phyloP scores from a whole-genome alignment of 257 asterid genomes.

The Nicotiana otophora region DNA sequence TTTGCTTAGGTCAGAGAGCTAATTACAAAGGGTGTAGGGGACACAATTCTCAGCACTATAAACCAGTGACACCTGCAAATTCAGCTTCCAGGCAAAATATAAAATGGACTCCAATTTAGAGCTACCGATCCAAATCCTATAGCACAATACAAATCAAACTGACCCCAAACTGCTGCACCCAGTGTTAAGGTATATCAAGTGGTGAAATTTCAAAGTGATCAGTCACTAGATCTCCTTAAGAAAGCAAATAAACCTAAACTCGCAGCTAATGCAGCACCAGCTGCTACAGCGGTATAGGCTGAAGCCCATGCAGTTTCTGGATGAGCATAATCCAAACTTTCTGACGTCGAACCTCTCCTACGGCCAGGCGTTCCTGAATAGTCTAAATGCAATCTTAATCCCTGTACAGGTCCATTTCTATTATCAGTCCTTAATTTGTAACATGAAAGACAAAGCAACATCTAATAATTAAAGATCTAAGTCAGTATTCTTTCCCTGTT shows the following conservation, averaged over 20 bases:
- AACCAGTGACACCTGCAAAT: not conserved
- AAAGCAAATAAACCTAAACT: slow-evolving; percentile 68
- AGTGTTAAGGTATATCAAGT: not conserved
- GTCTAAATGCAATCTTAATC: slow-evolving; percentile 74
- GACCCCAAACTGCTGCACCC: not conserved
- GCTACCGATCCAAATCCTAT: not conserved
- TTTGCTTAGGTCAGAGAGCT: not conserved
- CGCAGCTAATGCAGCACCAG: slow-evolving; percentile 86
- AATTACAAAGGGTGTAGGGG: not conserved
- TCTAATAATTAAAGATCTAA: not conserved
- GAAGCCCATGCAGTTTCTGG: slow-evolving; percentile 59
- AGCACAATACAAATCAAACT: not conserved
- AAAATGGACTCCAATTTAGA: not conserved
- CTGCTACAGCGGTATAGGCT: slow-evolving; percentile 71
- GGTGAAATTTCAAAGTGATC: slow-evolving; percentile 4
- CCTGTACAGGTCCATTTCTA: slow-evolving; percentile 36
- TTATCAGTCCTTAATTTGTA: not conserved
- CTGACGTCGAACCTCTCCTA: slow-evolving; percentile 34
- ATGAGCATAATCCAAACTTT: slow-evolving; percentile 41
- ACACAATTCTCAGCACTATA: not conserved
- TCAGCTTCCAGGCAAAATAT: not conserved
- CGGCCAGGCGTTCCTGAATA: slow-evolving; percentile 40
- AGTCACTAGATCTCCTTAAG: slow-evolving; percentile 48
- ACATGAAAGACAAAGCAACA: not conserved
- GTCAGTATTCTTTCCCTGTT: not conserved